Percentiles rank a stretch among this genome's conserved stretches.
Evolutionary conservation across 2,329 filamentous ascomycete species (phyloP).

Genomic region (Exophiala bonariae): DNA sequence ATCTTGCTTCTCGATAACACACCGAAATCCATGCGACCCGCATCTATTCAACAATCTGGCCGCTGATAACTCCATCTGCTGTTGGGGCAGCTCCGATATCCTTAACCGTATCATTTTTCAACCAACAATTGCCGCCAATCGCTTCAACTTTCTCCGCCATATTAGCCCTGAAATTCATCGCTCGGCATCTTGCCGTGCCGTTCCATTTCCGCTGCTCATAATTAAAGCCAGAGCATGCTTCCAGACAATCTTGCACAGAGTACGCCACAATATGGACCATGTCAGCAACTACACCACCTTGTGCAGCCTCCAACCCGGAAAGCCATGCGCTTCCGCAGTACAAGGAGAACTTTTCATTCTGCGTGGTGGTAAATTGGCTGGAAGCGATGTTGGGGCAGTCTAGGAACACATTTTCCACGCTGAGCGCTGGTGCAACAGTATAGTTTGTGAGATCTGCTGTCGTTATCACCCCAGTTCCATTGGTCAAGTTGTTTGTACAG

Average conservation of each 20-base stretch:
- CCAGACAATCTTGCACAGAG: background rate
- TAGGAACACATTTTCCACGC: background rate
- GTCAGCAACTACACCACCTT: background rate
- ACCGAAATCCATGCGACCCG: too few species aligned
- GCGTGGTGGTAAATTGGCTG: background rate
- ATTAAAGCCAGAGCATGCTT: background rate
- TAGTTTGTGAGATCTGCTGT: background rate
- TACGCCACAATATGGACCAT: background rate
- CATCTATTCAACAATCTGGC: background rate
- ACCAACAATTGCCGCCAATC: slow-evolving; percentile 1
- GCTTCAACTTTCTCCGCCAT: background rate
- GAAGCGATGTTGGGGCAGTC: background rate
- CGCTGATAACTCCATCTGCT: slow-evolving; percentile 1
- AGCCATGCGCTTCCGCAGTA: background rate
- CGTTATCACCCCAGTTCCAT: background rate
- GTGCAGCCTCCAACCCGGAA: background rate
- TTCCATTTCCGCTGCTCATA: background rate
- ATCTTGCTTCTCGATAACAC: too few species aligned
- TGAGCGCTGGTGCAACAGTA: background rate
- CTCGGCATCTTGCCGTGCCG: background rate
- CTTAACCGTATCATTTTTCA: background rate
- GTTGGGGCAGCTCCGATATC: background rate
- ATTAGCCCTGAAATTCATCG: background rate
- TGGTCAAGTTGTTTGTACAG: background rate
- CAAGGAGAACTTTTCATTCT: background rate